These are phyloP conservation scores for Fagopyrum homotropicum DNA, from an alignment of 148 eudicot genomes.

Conservation along the genomic window DNA sequence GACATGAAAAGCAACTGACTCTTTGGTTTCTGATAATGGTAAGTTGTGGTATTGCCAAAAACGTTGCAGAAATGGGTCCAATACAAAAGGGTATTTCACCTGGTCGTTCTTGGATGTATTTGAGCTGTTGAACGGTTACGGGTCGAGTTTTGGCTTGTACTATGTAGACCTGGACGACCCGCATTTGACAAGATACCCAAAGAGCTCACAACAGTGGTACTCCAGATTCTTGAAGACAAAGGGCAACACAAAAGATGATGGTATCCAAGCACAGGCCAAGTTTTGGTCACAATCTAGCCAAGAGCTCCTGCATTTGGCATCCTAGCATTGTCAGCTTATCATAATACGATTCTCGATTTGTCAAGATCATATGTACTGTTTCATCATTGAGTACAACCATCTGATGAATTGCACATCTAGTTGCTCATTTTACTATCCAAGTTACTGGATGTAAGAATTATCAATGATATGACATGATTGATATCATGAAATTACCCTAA, in stretches of 20 bases:
- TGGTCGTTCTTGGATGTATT: conserved; percentile 64
- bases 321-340: background rate
- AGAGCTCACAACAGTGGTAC: conserved; percentile 62
- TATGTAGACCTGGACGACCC: conserved; percentile 49
- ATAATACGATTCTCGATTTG: background rate
- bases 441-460: too few relatives aligned
- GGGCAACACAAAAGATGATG: background rate
- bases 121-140: conserved; percentile 39
- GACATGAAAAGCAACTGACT: background rate
- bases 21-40: background rate
- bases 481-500: background rate
- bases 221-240: conserved; percentile 43
- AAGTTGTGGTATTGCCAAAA: background rate
- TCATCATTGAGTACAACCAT: background rate
- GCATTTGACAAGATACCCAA: conserved; percentile 40
- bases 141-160: conserved; percentile 35
- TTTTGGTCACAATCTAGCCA: too few relatives aligned
- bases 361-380: background rate
- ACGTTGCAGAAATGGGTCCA: conserved; percentile 51
- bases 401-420: background rate
- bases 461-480: too few relatives aligned
- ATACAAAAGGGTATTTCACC: conserved; percentile 51
- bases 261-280: background rate
- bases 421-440: background rate
- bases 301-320: background rate